Evolutionary conservation across 768 basidiomycete genomes (phyloP).

Genomic region (Termitomyces sp.): DNA sequence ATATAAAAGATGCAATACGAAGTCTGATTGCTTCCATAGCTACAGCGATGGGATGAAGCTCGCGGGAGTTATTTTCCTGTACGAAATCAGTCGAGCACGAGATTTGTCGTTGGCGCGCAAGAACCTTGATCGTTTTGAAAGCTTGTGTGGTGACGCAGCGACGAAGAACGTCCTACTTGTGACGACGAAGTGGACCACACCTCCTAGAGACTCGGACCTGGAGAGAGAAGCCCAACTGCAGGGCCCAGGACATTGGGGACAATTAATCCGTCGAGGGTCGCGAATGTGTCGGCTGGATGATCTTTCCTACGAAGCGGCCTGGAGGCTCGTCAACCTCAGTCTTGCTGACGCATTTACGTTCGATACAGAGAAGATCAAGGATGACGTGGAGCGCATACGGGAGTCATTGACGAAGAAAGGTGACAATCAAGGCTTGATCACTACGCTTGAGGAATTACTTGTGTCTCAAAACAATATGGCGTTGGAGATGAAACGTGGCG

Average conservation of each 20-base stretch:
- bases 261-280: conserved; percentile 9
- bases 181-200: conserved; percentile 13
- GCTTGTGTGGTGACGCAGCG: conserved; percentile 5
- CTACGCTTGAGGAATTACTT: background rate
- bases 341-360: conserved; percentile 10
- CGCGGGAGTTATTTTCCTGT: conserved; percentile 12
- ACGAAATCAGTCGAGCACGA: conserved; percentile 12
- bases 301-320: conserved; percentile 9
- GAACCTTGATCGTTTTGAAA: conserved; percentile 11
- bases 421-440: conserved; percentile 3
- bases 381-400: conserved; percentile 7
- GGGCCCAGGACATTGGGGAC: conserved; percentile 9
- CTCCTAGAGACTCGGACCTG: conserved; percentile 3
- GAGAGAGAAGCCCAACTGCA: conserved; percentile 5
- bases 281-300: conserved; percentile 13
- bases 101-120: conserved; percentile 3
- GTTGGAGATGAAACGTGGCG: conserved; percentile 8
- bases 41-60: conserved; percentile 10
- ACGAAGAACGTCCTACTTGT: conserved; percentile 12
- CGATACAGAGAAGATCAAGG: conserved; percentile 9
- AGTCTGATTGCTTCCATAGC: background rate
- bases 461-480: conserved; percentile 7
- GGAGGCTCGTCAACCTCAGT: conserved; percentile 12
- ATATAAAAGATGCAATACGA: background rate
- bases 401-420: conserved; percentile 5